Percentiles rank a stretch among this genome's conserved stretches.
Conservation (phyloP, 2,329 filamentous ascomycete genomes). For the Epichloe uncinata region DNA sequence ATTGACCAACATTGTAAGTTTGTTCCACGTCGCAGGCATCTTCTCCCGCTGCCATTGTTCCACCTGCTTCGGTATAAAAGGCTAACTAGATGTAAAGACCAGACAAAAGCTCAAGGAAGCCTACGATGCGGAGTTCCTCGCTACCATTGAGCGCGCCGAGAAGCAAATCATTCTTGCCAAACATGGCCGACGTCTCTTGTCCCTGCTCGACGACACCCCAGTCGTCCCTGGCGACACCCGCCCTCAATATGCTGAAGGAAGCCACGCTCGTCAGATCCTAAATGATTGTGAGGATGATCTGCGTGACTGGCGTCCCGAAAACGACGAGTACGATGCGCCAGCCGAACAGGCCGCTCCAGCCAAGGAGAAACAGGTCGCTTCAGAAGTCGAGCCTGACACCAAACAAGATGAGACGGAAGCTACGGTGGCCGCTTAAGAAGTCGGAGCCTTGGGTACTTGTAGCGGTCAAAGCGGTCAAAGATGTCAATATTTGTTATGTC, state of each 20-base stretch:
- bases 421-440: not conserved
- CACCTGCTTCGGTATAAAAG: too few species aligned
- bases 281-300: slow-evolving; percentile 89
- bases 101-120: slow-evolving; percentile 94
- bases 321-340: slow-evolving; percentile 18
- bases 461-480: not conserved
- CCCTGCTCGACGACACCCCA: slow-evolving; percentile 78
- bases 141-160: slow-evolving; percentile 89
- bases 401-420: not conserved
- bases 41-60: not conserved
- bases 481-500: not conserved
- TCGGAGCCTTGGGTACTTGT: not conserved
- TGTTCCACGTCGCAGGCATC: not conserved
- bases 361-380: slow-evolving; percentile 13
- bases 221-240: slow-evolving; percentile 75
- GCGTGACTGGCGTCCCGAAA: slow-evolving; percentile 51
- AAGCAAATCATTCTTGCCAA: slow-evolving; percentile 92
- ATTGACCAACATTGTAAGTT: slow-evolving; percentile 76
- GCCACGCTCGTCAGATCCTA: slow-evolving; percentile 68
- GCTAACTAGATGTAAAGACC: slow-evolving; percentile 67
- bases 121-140: slow-evolving; percentile 76
- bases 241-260: slow-evolving; percentile 49
- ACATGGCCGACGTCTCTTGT: slow-evolving; percentile 73
- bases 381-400: slow-evolving; percentile 3
- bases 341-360: slow-evolving; percentile 13